phyloP scores from a whole-genome alignment of 805 yeast genomes.

The Diddensiella transvaalensis region DNA sequence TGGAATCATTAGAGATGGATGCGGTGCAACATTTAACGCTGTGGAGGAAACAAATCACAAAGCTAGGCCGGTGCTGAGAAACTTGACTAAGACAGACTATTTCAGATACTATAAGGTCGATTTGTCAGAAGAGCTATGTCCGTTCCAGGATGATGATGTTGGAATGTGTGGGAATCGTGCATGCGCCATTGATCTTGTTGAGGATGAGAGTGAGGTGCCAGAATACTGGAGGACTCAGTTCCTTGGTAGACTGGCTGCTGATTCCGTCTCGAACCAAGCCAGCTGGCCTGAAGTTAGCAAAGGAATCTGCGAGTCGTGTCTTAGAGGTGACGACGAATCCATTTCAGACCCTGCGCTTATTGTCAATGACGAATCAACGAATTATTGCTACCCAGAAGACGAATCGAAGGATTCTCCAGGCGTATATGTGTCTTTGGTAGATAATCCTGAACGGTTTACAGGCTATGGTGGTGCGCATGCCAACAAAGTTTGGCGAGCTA shows the following conservation, averaged over 20 bases:
- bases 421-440: slow-evolving; percentile 79
- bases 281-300: slow-evolving; percentile 5
- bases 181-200: slow-evolving; percentile 85
- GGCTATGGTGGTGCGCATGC: slow-evolving; percentile 95
- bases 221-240: slow-evolving; percentile 72
- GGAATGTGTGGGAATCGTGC: slow-evolving; percentile 84
- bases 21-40: slow-evolving; percentile 36
- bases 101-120: slow-evolving; percentile 86
- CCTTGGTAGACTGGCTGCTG: slow-evolving; percentile 50
- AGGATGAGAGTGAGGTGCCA: slow-evolving; percentile 66
- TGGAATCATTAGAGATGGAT: slow-evolving; percentile 23
- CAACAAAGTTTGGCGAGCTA: slow-evolving; percentile 86
- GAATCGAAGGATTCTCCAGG: slow-evolving; percentile 35
- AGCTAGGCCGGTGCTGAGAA: slow-evolving; percentile 53
- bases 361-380: slow-evolving; percentile 19
- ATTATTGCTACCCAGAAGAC: slow-evolving; percentile 43
- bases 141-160: slow-evolving; percentile 73
- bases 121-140: slow-evolving; percentile 66
- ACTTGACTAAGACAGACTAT: slow-evolving; percentile 68
- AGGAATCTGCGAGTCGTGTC: slow-evolving; percentile 10
- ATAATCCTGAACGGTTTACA: slow-evolving; percentile 93
- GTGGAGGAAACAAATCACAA: slow-evolving; percentile 49
- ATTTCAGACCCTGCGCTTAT: slow-evolving; percentile 13
- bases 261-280: slow-evolving; percentile 28
- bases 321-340: slow-evolving; percentile 27